Base-by-base conservation (phyloP, 768 basidiomycete species). In the Daedaleopsis nitida region DNA sequence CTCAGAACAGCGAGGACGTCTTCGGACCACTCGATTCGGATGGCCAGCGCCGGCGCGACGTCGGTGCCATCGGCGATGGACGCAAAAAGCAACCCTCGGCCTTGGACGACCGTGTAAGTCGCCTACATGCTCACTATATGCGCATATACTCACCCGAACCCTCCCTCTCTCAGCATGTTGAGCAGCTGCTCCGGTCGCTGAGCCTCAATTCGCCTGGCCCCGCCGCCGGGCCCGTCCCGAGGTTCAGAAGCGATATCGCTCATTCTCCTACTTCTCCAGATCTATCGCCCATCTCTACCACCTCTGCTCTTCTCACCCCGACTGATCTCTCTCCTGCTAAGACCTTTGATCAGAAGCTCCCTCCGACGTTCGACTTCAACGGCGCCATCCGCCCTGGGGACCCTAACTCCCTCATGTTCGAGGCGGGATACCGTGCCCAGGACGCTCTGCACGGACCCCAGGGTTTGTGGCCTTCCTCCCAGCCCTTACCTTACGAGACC, bases 61-160 rank as follows among this genome's bases (percentile, higher is more conserved):
- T 91, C 52, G 89, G 91, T 6, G 88, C 89, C 69, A 86, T 92
- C 70, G 91, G 91, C 49, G 91, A 93, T 67, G 91, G 90, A 16
- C 83, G 89, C 66, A 89, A 86, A 74, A 86, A 81, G 71, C 77
- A 75, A 54, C 81, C 76, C 51, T 82, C 86, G 5, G 83, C 81
- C 49, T 81, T 81, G 49, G 85, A 83, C 43, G 81, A 86, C 65
- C 79, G 74, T 48, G 86, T 86, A 68, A 61, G 80, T 70, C 58
- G 59, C 66, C 60, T 59, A 67, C 66, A 64, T 58, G 43, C 37
- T 52, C 24, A 19, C 27, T 57, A 45, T 62, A 59, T 57, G 58
- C 52, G 72, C 72, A 50, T 37, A 62, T 65, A 67, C 67, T 32
- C 10, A 54, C 13, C 13, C 10, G 69, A 52, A 47, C 57, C 35